These are phyloP conservation scores for Pythium apleroticum DNA, from an alignment of 352 stramenopile species.

Conservation along the genomic window DNA sequence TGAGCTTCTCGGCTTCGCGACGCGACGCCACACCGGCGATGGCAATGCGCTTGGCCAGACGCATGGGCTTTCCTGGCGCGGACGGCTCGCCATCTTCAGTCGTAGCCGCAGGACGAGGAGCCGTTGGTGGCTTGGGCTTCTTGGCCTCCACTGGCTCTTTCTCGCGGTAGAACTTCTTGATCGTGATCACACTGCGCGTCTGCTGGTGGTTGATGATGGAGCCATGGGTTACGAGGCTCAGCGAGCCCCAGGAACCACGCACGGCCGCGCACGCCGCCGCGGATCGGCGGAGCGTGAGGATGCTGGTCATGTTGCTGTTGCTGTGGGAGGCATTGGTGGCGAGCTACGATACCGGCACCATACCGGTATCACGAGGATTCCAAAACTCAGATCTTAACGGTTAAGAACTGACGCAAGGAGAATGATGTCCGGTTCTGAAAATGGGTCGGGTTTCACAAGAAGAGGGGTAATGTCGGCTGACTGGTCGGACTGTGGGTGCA, in stretches of 20 bases:
- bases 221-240: background rate
- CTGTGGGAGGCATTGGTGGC: background rate
- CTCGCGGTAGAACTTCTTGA: constrained; percentile 46
- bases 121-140: constrained; percentile 6
- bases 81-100: background rate
- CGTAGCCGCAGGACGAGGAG: background rate
- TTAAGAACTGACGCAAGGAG: background rate
- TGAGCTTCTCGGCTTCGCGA: constrained; percentile 81
- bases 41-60: constrained; percentile 85
- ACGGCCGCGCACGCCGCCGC: background rate
- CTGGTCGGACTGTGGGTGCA: constrained; percentile 2
- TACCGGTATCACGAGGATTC: constrained; percentile 5
- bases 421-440: background rate
- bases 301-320: constrained; percentile 13
- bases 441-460: background rate
- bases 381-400: background rate
- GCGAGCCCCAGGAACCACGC: constrained; percentile 3
- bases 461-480: background rate
- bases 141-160: constrained; percentile 15
- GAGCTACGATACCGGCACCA: background rate
- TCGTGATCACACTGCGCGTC: constrained; percentile 36
- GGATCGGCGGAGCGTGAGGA: constrained; percentile 10
- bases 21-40: constrained; percentile 80
- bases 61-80: constrained; percentile 29
- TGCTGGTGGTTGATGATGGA: constrained; percentile 5